These are phyloP conservation scores for Colletotrichum liaoningense DNA, from an alignment of 2,329 filamentous ascomycete genomes.

Conservation along the genomic window DNA sequence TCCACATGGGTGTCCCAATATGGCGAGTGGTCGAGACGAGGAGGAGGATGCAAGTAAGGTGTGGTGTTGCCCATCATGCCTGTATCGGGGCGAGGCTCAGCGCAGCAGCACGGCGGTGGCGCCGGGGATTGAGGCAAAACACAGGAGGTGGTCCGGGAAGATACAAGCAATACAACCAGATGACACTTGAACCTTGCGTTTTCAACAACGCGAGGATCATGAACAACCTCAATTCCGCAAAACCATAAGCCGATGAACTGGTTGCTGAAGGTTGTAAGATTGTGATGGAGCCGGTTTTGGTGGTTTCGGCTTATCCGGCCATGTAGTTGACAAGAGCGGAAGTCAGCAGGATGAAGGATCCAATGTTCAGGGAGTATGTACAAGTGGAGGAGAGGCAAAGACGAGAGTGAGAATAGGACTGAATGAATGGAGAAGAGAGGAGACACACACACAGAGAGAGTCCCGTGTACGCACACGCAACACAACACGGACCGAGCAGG, in stretches of 20 bases:
- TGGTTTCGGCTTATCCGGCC: neutral
- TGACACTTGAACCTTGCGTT: constrained; percentile 4
- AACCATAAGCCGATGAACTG: neutral
- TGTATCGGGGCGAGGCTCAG: constrained; percentile 32
- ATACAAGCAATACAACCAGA: constrained; percentile 22
- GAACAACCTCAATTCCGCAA: neutral
- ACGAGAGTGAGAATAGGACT: neutral
- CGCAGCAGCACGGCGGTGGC: constrained; percentile 15
- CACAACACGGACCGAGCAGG: constrained; percentile 19
- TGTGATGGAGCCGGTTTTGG: neutral
- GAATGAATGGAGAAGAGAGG: neutral
- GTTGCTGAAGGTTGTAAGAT: neutral
- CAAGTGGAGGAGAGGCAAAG: constrained; percentile 13
- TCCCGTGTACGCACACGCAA: neutral
- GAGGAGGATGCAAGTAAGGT: neutral
- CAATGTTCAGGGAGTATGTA: constrained; percentile 4
- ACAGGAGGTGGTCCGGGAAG: constrained; percentile 18
- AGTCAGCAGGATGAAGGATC: constrained; percentile 14
- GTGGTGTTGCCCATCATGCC: constrained; percentile 18
- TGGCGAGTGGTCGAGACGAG: neutral
- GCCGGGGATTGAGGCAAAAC: constrained; percentile 6
- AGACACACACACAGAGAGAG: neutral
- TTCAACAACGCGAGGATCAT: neutral
- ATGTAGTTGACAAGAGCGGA: neutral
- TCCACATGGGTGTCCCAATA: neutral